Base-by-base conservation (phyloP, 129 eudicot genomes). In the Ambrosia trifida region DNA sequence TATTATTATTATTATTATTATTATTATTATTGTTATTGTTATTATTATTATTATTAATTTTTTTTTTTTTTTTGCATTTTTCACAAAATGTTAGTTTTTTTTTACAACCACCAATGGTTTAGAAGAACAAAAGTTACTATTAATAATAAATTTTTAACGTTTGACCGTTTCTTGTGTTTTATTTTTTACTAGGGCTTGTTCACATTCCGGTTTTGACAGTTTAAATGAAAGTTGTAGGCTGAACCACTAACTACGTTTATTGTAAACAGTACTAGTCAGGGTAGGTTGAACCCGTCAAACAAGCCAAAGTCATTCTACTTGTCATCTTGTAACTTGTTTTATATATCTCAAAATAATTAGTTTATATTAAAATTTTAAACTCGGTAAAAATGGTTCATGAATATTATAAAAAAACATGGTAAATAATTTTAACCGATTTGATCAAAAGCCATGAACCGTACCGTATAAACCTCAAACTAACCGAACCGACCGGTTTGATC, bases 81-180 rank as follows among this genome's bases (percentile, higher is more conserved):
- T 57, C 11, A 16, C 63, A 57, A 9, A 24, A 24, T 24, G 28
- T 24, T n/a, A n/a, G n/a, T n/a, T 16, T 52, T 52, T 52, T 1
- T 18, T 53, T 50, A n/a, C 8, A 50, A 4, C 56, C 56, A 50
- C 19, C 56, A 50, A 50, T 50, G 59, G 4, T 53, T 53, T 53
- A 53, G 2, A 53, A 53, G 59, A 53, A 53, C 60, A 53, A 53
- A 53, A 53, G 31, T 53, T 53, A 66, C 38, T 66, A 30, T 14
- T 43, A 7, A 5, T 31, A 28, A 66, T 43, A 17, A 66, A 17
- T 30, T 12, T 51, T 54, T 30, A 6, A 66, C 44, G 57, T 28
- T 18, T 40, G 16, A 56, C 49, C 45, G 30, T 38, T 65, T 50
- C 45, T n/a, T 44, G 43, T 40, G 30, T 66, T 76, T 56, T 20